A percentile compares a stretch with the other conserved stretches of the same genome.
Conservation (phyloP, 2,329 filamentous ascomycete species). For the Aspergillus luchuensis region DNA sequence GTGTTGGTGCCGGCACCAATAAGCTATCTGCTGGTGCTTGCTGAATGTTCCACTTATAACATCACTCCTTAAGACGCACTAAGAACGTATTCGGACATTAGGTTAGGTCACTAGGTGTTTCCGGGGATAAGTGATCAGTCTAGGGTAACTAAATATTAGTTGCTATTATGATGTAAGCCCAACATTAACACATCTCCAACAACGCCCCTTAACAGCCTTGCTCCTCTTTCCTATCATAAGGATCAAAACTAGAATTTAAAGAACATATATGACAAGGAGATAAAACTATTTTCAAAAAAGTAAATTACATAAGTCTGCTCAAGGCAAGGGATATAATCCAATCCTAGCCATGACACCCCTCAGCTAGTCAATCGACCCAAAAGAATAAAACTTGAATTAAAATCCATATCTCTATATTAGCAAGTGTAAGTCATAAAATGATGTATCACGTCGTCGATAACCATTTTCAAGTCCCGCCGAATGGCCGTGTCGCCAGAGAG, state of each 20-base stretch:
- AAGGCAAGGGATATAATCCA: neutral
- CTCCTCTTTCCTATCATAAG: neutral
- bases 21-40: no score
- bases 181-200: no score
- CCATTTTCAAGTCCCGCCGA: neutral
- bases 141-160: no score
- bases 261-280: neutral
- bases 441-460: neutral
- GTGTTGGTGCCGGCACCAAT: no score
- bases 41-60: no score
- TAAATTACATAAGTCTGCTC: neutral
- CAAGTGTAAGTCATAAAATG: constrained; percentile 2
- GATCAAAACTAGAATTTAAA: neutral
- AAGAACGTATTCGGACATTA: no score
- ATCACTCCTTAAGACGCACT: no score
- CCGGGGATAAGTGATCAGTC: no score
- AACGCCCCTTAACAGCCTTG: no score
- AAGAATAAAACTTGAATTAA: neutral
- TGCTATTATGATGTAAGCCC: no score
- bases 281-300: neutral
- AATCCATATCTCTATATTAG: neutral
- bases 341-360: neutral
- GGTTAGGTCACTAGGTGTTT: no score
- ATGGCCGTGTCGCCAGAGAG: neutral
- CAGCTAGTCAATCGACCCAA: neutral